These are phyloP conservation scores for Casuarina equisetifolia DNA, from an alignment of 306 rosid species.

Conservation along the genomic window DNA sequence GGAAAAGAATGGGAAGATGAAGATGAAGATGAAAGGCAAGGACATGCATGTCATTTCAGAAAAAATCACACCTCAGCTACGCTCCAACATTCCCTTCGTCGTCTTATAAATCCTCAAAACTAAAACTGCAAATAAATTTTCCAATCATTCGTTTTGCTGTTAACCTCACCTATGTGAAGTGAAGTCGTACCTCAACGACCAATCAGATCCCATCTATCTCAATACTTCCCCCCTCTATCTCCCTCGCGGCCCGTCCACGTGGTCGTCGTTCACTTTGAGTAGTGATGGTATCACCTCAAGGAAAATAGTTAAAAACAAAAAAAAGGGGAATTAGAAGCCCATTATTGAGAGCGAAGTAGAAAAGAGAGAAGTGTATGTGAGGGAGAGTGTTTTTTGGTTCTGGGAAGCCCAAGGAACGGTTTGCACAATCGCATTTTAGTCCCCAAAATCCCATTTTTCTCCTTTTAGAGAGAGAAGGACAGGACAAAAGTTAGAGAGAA, in stretches of 20 bases:
- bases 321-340: conserved; percentile 32
- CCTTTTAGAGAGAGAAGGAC: conserved; percentile 62
- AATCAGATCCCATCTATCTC: conserved; percentile 9
- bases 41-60: conserved; percentile 33
- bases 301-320: conserved; percentile 24
- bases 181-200: conserved; percentile 34
- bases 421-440: conserved; percentile 58
- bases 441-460: conserved; percentile 50
- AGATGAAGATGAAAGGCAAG: conserved; percentile 24
- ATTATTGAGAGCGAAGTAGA: conserved; percentile 56
- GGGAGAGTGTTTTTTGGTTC: conserved; percentile 38
- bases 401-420: conserved; percentile 49
- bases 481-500: conserved; percentile 9
- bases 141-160: conserved; percentile 17
- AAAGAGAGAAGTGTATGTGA: conserved; percentile 28
- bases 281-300: conserved; percentile 35
- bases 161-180: conserved; percentile 22
- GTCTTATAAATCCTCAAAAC: conserved; percentile 31
- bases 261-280: conserved; percentile 17
- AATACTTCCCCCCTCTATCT: background rate
- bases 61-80: background rate
- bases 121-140: conserved; percentile 1
- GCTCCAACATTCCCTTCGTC: conserved; percentile 21
- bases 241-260: conserved; percentile 19
- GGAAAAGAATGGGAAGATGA: too few relatives aligned